Evolutionary conservation across 2,329 filamentous ascomycete genomes (phyloP), one percentile per base, ranked within the genome.

Genomic region (Thermoascus crustaceus): DNA sequence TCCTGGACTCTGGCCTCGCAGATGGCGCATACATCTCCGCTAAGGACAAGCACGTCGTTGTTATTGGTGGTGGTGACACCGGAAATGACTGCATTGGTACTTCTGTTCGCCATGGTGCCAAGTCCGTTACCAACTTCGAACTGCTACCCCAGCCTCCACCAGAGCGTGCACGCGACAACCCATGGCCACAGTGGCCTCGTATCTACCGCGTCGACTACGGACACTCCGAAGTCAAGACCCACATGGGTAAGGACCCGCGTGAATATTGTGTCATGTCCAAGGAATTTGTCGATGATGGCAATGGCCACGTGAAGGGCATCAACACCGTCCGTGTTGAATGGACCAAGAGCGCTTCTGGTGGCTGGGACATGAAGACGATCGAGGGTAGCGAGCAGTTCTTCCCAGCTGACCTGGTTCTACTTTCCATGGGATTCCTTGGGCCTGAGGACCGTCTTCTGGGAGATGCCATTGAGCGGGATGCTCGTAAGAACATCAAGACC

Each of bases 241-340:
- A 95, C 70, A 89, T 88, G 71, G 89, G 89, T 66, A 88, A 88
- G 60, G 89, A 95, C 54, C 89, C 89, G 39, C 86, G 89, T 51
- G 89, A 95, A 68, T 96, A 84, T 73, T 95, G 88, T 69, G 87
- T 96, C 67, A 94, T 95, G 86, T 94, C 87, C 11, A 89, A 93
- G 69, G 85, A 94, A 53, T 96, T 96, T 50, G 85, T 93, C 42
- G 85, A 88, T 47, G 86, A 94, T 51, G 88, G 86, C 43, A 76
- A 66, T 32, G 88, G 88, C 58, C 81, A 82, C 46, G 86, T 96
- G 56, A 93, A 87, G 72, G 89, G 89, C 45, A 94, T 96, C 73
- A 94, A 91, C 67, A 94, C 87, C 27, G 78, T 91, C 40, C 86
- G 89, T 36, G 88, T 96, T 27, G 88, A 95, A 61, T 96, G 89